These are phyloP conservation scores for Datisca glomerata DNA, from an alignment of 306 rosid species.

Conservation along the genomic window DNA sequence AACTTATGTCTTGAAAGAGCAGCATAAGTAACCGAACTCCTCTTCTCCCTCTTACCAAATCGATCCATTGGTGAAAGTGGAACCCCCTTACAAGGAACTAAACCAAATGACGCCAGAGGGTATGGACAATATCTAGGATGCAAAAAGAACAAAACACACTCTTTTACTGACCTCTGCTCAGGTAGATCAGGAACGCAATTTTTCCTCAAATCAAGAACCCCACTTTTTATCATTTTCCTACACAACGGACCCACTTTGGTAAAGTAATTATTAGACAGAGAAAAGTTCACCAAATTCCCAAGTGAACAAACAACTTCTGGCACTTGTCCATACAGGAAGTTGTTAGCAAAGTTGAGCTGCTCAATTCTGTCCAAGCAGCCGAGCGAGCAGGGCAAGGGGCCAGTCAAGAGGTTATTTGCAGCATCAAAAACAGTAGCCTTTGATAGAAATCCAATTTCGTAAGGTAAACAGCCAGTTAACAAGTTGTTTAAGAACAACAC, in stretches of 20 bases:
- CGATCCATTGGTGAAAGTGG: neutral
- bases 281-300: conserved; percentile 21
- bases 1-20: too few relatives aligned
- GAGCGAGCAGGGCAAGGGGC: conserved; percentile 31
- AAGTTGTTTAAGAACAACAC: conserved; percentile 22
- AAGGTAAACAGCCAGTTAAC: conserved; percentile 34
- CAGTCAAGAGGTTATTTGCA: conserved; percentile 25
- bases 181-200: conserved; percentile 29
- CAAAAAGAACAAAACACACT: conserved; percentile 17
- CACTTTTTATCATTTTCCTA: conserved; percentile 16
- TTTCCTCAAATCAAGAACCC: conserved; percentile 28
- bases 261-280: conserved; percentile 31
- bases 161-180: conserved; percentile 22
- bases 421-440: conserved; percentile 26
- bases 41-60: neutral
- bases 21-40: conserved; percentile 1
- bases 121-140: conserved; percentile 12
- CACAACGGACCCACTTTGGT: conserved; percentile 22
- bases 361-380: conserved; percentile 26
- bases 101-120: conserved; percentile 7
- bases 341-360: conserved; percentile 33
- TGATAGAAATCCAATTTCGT: conserved; percentile 27
- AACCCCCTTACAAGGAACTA: conserved; percentile 21
- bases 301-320: conserved; percentile 29
- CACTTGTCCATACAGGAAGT: conserved; percentile 24